Evolutionary conservation across 2,329 filamentous ascomycete species (phyloP).

Genomic region (Fusarium guadeloupense): DNA sequence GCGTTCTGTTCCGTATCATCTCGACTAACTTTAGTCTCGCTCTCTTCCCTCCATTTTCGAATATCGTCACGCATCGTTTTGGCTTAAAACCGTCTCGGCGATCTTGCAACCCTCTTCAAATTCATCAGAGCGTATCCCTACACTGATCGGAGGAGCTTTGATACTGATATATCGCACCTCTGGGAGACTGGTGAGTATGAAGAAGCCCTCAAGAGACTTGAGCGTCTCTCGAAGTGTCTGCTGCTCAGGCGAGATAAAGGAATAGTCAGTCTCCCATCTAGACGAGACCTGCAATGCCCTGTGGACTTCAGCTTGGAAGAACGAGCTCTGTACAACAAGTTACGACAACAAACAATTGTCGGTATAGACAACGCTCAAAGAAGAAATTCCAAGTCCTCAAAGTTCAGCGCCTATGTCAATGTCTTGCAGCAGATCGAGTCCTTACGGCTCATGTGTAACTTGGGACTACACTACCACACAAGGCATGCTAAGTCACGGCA

Average conservation of each 20-base stretch:
- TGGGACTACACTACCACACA: conserved; percentile 57
- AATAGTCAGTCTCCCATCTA: no score
- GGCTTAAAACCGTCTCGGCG: conserved; percentile 57
- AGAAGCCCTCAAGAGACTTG: conserved; percentile 52
- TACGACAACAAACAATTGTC: no score
- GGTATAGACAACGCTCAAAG: no score
- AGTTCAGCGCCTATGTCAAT: no score
- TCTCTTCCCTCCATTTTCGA: conserved; percentile 20
- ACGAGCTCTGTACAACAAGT: no score
- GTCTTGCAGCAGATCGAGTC: no score
- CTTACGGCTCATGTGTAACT: conserved; percentile 57
- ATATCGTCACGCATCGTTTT: no score
- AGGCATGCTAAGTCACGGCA: no score
- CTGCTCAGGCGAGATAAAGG: conserved; percentile 54
- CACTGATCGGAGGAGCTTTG: conserved; percentile 20
- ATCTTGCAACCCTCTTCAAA: conserved; percentile 54
- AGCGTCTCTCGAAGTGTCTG: conserved; percentile 50
- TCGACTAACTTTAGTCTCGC: conserved; percentile 33
- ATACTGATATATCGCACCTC: conserved; percentile 31
- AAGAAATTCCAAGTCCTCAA: no score
- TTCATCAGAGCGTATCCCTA: conserved; percentile 57
- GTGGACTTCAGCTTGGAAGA: no score
- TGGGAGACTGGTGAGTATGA: conserved; percentile 52
- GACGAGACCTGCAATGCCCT: no score
- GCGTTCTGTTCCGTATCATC: conserved; percentile 6